Conservation (phyloP, 768 basidiomycete genomes). For the Phylloporus sp. region DNA sequence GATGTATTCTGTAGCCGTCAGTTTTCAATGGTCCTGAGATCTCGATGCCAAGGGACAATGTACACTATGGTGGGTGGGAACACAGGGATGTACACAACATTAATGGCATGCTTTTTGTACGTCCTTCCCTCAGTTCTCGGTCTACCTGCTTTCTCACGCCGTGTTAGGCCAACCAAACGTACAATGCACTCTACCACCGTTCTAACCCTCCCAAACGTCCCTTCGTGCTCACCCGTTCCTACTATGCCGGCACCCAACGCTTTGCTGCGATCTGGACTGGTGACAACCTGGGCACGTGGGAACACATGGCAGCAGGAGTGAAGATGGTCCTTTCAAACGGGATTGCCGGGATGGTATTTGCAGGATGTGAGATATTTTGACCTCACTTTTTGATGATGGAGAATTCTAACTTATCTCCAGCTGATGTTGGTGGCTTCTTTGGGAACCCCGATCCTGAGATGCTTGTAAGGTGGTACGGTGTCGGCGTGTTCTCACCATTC, state of each 20-base stretch:
- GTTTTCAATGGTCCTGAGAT: constrained; percentile 99
- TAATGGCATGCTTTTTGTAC: constrained; percentile 89
- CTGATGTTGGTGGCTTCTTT: constrained; percentile 99
- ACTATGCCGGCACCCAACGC: constrained; percentile 93
- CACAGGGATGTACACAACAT: constrained; percentile 97
- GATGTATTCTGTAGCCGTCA: constrained; percentile 59
- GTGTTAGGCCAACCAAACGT: constrained; percentile 75
- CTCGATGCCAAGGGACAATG: constrained; percentile 66
- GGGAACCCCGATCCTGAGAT: constrained; percentile 94
- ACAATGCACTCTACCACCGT: constrained; percentile 72
- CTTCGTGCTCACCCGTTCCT: constrained; percentile 93
- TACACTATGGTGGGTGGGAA: constrained; percentile 96
- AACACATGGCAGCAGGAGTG: constrained; percentile 90
- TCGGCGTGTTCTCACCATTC: constrained; percentile 93
- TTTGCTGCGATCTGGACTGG: constrained; percentile 99
- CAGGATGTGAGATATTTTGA: constrained; percentile 64
- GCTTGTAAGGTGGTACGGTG: constrained; percentile 96
- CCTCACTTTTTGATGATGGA: neutral
- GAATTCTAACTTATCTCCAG: constrained; percentile 41
- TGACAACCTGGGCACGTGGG: constrained; percentile 97
- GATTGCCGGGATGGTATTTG: constrained; percentile 87
- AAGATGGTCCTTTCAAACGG: constrained; percentile 90
- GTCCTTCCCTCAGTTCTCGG: constrained; percentile 21
- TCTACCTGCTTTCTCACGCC: neutral
- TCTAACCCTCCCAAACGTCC: constrained; percentile 77